Evolutionary conservation across 768 basidiomycete genomes (phyloP).

Genomic region (Phanerodontia chrysosporium): DNA sequence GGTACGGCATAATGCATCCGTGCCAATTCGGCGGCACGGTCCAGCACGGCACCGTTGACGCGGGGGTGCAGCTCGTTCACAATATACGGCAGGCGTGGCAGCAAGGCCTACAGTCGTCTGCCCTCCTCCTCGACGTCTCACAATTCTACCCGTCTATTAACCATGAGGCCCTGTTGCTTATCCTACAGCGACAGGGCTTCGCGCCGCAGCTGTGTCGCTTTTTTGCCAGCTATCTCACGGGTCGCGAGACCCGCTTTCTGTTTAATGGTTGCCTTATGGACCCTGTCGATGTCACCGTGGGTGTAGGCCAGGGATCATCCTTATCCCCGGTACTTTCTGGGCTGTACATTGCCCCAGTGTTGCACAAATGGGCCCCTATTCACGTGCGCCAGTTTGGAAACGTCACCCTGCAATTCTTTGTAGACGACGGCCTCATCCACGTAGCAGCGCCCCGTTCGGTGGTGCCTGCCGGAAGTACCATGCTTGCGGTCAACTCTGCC

Average conservation of each 20-base stretch:
- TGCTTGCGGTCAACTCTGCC: background rate
- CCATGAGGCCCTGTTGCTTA: background rate
- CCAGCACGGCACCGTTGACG: constrained; percentile 18
- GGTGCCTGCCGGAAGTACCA: background rate
- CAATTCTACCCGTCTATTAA: constrained; percentile 19
- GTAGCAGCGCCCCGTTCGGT: background rate
- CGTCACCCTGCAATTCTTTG: constrained; percentile 10
- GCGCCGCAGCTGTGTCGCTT: constrained; percentile 1
- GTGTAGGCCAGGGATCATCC: constrained; percentile 15
- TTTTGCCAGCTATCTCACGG: constrained; percentile 9
- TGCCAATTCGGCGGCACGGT: constrained; percentile 16
- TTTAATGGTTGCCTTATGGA: constrained; percentile 1
- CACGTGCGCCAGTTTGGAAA: too few species aligned
- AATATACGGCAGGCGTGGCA: constrained; percentile 6
- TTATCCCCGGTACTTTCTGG: constrained; percentile 15
- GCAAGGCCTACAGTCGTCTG: background rate
- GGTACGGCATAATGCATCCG: constrained; percentile 10
- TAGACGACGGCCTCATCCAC: constrained; percentile 13
- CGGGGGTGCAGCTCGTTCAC: constrained; percentile 11
- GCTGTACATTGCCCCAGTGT: constrained; percentile 13
- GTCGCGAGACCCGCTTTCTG: constrained; percentile 3
- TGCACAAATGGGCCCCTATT: constrained; percentile 8
- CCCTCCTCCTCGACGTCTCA: constrained; percentile 11
- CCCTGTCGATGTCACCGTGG: background rate
- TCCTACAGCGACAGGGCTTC: constrained; percentile 12